Conservation (phyloP, 2,329 filamentous ascomycete species). For the Zymoseptoria ardabiliae region DNA sequence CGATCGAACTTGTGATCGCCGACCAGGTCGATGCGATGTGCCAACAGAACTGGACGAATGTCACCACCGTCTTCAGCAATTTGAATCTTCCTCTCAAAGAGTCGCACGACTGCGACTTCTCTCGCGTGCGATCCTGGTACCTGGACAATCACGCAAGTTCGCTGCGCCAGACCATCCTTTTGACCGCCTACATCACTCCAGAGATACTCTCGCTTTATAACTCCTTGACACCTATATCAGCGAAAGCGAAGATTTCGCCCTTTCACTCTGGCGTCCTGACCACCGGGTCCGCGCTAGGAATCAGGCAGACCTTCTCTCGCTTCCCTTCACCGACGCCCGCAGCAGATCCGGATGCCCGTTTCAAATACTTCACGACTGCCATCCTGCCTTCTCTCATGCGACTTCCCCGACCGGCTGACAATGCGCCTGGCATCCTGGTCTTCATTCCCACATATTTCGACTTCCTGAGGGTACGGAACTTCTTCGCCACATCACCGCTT, state of each 20-base stretch:
- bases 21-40: slow-evolving; percentile 89
- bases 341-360: slow-evolving; percentile 77
- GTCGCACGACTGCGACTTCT: slow-evolving; percentile 87
- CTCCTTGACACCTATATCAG: slow-evolving; percentile 70
- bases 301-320: slow-evolving; percentile 83
- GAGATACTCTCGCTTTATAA: slow-evolving; percentile 77
- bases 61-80: slow-evolving; percentile 84
- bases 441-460: slow-evolving; percentile 93
- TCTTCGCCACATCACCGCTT: slow-evolving; percentile 65
- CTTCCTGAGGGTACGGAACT: slow-evolving; percentile 88
- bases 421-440: slow-evolving; percentile 61
- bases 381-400: slow-evolving; percentile 69
- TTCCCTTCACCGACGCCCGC: slow-evolving; percentile 65
- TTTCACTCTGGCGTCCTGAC: slow-evolving; percentile 57
- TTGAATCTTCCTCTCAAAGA: slow-evolving; percentile 78
- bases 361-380: slow-evolving; percentile 81
- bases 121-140: slow-evolving; percentile 83
- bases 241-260: slow-evolving; percentile 64
- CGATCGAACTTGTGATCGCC: slow-evolving; percentile 81
- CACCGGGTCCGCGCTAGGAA: slow-evolving; percentile 47
- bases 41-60: slow-evolving; percentile 98
- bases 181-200: slow-evolving; percentile 78
- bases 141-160: slow-evolving; percentile 76
- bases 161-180: slow-evolving; percentile 77
- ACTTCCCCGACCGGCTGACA: slow-evolving; percentile 52